Conservation (phyloP, 1,284 basidiomycete genomes). For the Tilletiopsis washingtonensis region DNA sequence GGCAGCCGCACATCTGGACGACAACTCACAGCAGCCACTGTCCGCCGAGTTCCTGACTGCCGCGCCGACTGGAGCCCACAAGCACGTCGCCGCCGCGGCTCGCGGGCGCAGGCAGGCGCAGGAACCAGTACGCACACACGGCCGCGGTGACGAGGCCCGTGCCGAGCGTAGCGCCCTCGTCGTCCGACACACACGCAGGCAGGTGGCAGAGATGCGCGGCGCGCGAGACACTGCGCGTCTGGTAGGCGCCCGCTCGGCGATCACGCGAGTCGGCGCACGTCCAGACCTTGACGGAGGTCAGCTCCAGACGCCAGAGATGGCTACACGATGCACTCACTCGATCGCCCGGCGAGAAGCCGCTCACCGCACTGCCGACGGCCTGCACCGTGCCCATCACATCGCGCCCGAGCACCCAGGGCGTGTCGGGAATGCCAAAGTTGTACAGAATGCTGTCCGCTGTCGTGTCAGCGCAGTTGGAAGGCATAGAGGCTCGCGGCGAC, state of each 20-base stretch:
- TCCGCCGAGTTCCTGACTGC: no score
- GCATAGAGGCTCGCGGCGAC: neutral
- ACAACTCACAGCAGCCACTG: conserved; percentile 25
- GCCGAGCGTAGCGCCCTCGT: conserved; percentile 32
- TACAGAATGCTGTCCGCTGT: conserved; percentile 12
- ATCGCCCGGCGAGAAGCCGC: conserved; percentile 50
- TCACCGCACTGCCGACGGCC: conserved; percentile 49
- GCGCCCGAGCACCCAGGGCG: conserved; percentile 50
- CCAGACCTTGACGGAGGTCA: conserved; percentile 49
- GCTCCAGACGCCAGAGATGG: no score
- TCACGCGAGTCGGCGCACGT: conserved; percentile 36
- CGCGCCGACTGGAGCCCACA: neutral
- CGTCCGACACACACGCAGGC: conserved; percentile 13
- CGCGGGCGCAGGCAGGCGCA: no score
- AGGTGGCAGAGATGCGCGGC: conserved; percentile 18
- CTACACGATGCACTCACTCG: no score
- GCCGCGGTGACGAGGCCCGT: conserved; percentile 45
- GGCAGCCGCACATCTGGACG: neutral
- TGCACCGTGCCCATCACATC: conserved; percentile 52
- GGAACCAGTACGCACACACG: conserved; percentile 30
- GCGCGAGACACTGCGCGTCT: conserved; percentile 19
- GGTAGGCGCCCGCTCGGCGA: conserved; percentile 28
- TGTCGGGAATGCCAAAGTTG: conserved; percentile 33
- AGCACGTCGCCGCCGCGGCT: neutral
- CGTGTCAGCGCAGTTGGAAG: neutral